These are phyloP conservation scores for Solanum piurae DNA, from an alignment of 257 asterid species.

Conservation along the genomic window DNA sequence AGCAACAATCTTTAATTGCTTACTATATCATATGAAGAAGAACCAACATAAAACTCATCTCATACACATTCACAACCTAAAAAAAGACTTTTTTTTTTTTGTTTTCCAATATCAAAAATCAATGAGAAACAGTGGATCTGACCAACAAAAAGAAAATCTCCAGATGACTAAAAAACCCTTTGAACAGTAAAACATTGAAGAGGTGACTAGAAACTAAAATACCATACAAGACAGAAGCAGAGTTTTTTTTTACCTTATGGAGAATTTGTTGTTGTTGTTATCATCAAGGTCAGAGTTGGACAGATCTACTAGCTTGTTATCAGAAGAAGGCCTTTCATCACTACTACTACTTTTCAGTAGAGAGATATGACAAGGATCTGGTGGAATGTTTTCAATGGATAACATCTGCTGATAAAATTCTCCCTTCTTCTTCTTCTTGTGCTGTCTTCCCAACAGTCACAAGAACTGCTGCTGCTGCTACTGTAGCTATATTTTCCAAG, in stretches of 20 bases:
- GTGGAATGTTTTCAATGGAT: slow-evolving; percentile 88
- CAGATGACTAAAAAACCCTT: not conserved
- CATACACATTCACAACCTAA: not conserved
- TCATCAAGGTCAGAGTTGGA: slow-evolving; percentile 45
- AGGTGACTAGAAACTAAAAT: not conserved
- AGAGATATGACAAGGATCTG: slow-evolving; percentile 64
- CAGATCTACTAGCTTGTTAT: slow-evolving; percentile 55
- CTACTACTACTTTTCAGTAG: slow-evolving; percentile 33
- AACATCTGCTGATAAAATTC: slow-evolving; percentile 80
- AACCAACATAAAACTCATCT: not conserved
- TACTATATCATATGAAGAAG: not conserved
- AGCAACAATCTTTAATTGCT: not conserved
- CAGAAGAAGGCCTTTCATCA: slow-evolving; percentile 36
- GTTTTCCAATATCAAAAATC: slow-evolving; percentile 5
- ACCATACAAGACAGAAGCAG: not conserved
- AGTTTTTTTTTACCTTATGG: slow-evolving; percentile 54
- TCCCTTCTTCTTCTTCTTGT: slow-evolving; percentile 35
- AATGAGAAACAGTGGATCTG: slow-evolving; percentile 21
- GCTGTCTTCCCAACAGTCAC: slow-evolving; percentile 83
- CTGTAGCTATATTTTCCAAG: not conserved
- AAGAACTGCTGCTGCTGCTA: slow-evolving; percentile 32
- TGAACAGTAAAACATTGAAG: slow-evolving; percentile 7
- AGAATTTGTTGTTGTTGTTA: slow-evolving; percentile 37
- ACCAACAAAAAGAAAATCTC: slow-evolving; percentile 14
- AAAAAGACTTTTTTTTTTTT: not conserved